Evolutionary conservation across 345 rosid species (phyloP), one percentile per base, ranked within the genome.

Genomic region (Draba incana): DNA sequence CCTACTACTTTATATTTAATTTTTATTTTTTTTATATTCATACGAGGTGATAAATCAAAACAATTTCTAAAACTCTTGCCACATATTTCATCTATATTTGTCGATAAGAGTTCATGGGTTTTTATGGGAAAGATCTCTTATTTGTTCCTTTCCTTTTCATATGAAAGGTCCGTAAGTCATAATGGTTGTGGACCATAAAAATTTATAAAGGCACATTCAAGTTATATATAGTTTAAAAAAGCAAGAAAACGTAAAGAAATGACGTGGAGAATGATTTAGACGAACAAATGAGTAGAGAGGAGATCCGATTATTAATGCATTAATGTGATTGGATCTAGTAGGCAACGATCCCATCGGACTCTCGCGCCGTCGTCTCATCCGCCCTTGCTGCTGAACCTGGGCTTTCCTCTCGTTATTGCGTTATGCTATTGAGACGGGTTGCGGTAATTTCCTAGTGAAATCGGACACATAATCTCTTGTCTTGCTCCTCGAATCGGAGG

Each of bases 221-320:
- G 54, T 49, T 30, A 72, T 49, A 20, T 20, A 20, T 59, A 23
- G 42, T 65, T 4, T 6, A 20, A 33, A 38, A 38, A 54, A 62
- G 56, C 38, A 53, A 33, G 37, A 61, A 61, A 39, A 43, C 14
- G 13, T 37, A 49, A 50, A 48, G 13, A 50, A 31, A 55, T 15
- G 49, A 39, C 27, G 51, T 64, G 64, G 25, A 25, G 39, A 16
- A 33, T 45, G 38, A 52, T 44, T 53, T 43, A 31, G 64, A 71
- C 38, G 33, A 56, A 47, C 63, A 64, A 27, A 64, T 72, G 70
- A 49, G 57, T 64, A 65, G 66, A 39, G 38, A 57, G 13, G 38
- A 64, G 16, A 63, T 3, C 37, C 13, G 27, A 63, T 39, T 72
- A 54, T 47, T 72, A 10, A 64, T 2, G 49, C 55, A 51, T 73